A percentile compares a stretch with the other conserved stretches of the same genome.
These are phyloP conservation scores for Ustulina deusta DNA, from an alignment of 2,329 filamentous ascomycete genomes.

Conservation along the genomic window DNA sequence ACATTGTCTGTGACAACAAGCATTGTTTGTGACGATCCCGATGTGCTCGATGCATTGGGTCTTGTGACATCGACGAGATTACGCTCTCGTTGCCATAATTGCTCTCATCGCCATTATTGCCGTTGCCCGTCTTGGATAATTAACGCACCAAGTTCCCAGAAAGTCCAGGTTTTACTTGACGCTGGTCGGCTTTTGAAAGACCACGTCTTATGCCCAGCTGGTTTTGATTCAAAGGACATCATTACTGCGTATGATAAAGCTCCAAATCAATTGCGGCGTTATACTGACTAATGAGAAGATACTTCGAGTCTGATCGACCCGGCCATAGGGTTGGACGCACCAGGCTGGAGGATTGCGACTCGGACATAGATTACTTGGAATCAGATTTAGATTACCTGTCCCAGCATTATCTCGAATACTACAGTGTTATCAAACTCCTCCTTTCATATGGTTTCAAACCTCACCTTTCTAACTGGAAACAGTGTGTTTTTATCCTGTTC, in stretches of 20 bases:
- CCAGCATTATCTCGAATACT: conserved; percentile 13
- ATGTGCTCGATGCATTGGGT: conserved; percentile 32
- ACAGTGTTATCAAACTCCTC: conserved; percentile 12
- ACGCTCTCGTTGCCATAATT: too few species aligned
- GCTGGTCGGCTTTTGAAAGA: conserved; percentile 21
- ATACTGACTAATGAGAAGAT: neutral
- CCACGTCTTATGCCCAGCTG: neutral
- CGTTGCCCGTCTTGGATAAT: neutral
- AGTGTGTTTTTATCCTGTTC: conserved; percentile 18
- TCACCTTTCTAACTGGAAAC: conserved; percentile 27
- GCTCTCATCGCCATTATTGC: too few species aligned
- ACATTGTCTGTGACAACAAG: conserved; percentile 16
- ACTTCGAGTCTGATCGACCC: neutral
- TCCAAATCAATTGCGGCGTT: neutral
- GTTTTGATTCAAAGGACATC: neutral
- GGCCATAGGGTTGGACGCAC: neutral
- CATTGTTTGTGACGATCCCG: conserved; percentile 29
- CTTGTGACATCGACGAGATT: neutral
- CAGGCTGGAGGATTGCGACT: neutral
- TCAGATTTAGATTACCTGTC: neutral
- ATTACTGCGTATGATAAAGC: conserved; percentile 8
- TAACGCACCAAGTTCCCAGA: conserved; percentile 13
- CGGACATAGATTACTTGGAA: too few species aligned
- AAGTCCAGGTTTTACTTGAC: conserved; percentile 23
- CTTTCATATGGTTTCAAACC: conserved; percentile 22